Base-by-base conservation (phyloP, 192 early-diverging fungal species). In the Coemansia nantahalensis region DNA sequence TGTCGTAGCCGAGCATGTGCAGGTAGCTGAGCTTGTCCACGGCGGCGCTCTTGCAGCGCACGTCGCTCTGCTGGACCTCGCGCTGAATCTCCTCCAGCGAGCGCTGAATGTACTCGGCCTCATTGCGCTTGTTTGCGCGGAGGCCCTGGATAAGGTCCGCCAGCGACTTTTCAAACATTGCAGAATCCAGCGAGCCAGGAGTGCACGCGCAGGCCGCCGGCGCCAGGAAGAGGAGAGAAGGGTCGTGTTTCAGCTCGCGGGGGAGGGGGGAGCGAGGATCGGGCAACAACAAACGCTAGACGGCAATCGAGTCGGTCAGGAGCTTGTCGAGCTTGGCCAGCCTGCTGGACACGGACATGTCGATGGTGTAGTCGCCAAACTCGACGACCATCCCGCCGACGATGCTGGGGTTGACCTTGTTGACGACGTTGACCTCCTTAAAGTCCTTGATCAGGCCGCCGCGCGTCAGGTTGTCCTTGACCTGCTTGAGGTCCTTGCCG, bases 1-100 rank as follows among this genome's bases (percentile, higher is more conserved):
- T 93, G 67, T 95, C 92, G 65, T 95, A 99, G 8, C 97, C 96
- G 18, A 93, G 81, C 91, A 94, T 97, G 80, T 95, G 91, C 34
- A 99, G 82, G 81, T 94, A 78, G 38, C 61, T 77, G 26, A 97
- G 78, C 69, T 99, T 99, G 75, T 86, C 85, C 8, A 97, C 78
- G 19, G 94, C 94, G 43, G 71, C 77, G 22, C 91, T 88, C 67
- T 97, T 96, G 38, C 90, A 65, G 65, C 89, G 84, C 48, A 83
- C 77, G 68, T 95, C 94, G 69, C 88, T 93, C 35, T 69, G 70
- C 53, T 85, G 84, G 31, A 97, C 80, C 59, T 99, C 94, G 39
- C 78, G 77, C 19, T 90, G 89, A 55, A 94, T 92, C 73, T 99
- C 94, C 56, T 91, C 85, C 31, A 99, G 71, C 45, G 88, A 88